A percentile compares a stretch with the other conserved stretches of the same genome.
These are phyloP conservation scores for Erigeron canadensis DNA, from an alignment of 129 eudicot species.

Conservation along the genomic window DNA sequence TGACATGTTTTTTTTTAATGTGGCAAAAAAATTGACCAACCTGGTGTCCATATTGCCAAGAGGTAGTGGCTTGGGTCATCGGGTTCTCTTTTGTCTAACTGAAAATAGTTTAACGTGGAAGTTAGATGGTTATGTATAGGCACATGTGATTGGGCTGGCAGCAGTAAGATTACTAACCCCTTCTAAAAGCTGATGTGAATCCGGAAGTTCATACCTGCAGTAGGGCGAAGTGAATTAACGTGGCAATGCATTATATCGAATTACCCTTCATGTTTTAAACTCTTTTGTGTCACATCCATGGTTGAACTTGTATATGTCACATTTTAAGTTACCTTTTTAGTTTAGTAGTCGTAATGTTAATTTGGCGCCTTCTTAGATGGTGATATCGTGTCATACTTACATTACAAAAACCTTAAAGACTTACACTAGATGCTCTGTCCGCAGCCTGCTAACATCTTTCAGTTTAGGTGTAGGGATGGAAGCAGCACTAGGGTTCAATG, in stretches of 20 bases:
- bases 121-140: slow-evolving; percentile 17
- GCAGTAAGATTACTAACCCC: slow-evolving; percentile 52
- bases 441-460: slow-evolving; percentile 75
- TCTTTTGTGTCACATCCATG: background rate
- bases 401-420: slow-evolving; percentile 24
- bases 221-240: slow-evolving; percentile 18
- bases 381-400: background rate
- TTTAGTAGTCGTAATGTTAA: slow-evolving; percentile 3
- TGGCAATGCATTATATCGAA: background rate
- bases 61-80: slow-evolving; percentile 98
- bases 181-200: slow-evolving; percentile 68
- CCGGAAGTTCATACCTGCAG: slow-evolving; percentile 95
- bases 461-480: slow-evolving; percentile 82
- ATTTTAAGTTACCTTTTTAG: background rate
- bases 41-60: slow-evolving; percentile 97
- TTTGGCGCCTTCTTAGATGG: background rate
- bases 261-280: background rate
- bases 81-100: slow-evolving; percentile 82
- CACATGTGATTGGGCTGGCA: background rate
- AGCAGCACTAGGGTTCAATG: slow-evolving; percentile 61
- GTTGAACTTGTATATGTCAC: background rate
- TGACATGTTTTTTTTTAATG: background rate
- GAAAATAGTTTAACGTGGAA: slow-evolving; percentile 20
- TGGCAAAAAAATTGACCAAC: slow-evolving; percentile 37
- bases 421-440: slow-evolving; percentile 99